Evolutionary conservation across 2,329 filamentous ascomycete species (phyloP), one percentile per base, ranked within the genome.

Genomic region (Sporothrix pseudoabietina): DNA sequence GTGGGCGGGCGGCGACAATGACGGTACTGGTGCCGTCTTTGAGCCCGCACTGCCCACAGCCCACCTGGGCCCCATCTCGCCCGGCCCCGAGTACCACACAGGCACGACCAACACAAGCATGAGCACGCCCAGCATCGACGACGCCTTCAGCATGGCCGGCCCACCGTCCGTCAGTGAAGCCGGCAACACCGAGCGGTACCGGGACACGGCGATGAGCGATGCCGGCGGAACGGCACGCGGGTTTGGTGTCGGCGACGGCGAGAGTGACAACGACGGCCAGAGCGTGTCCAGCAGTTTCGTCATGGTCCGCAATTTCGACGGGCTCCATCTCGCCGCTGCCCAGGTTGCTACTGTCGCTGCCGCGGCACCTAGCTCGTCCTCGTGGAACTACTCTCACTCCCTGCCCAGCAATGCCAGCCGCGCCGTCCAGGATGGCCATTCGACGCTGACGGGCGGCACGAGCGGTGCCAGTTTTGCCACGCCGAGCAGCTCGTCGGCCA

Each of bases 1-100:
- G 4, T 92, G 89, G 89, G 89, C 89, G 0, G 89, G 87, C 4
- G 90, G 83, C 0, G 79, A 82, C 59, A 82, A 88, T 73, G 86
- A 88, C 75, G 84, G 83, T 19, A 86, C 84, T 4, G 85, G 86
- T 30, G 85, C 84, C 6, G 85, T 87, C 1, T 86, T 85, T 72
- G 82, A 85, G 75, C 73, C 79, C 0, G 75, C 76, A 2, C 80
- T 85, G 14, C 85, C 85, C 0, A 80, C 80, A 0, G 79, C 85
- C 0, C 80, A 83, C 0, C 81, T 85, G 77, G 85, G 84, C 0
- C 84, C 85, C 1, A 82, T 77, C 35, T 84, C 84, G 0, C 85
- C 85, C 1, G 85, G 85, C 0, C 85, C 85, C 4, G 80, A 79
- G 3, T 86, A 83, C 75, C 83, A 84, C 75, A 86, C 85, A 0